A percentile compares a stretch with the other conserved stretches of the same genome.
These are phyloP conservation scores for Cydonia oblonga DNA, from an alignment of 331 rosid genomes.

Conservation along the genomic window DNA sequence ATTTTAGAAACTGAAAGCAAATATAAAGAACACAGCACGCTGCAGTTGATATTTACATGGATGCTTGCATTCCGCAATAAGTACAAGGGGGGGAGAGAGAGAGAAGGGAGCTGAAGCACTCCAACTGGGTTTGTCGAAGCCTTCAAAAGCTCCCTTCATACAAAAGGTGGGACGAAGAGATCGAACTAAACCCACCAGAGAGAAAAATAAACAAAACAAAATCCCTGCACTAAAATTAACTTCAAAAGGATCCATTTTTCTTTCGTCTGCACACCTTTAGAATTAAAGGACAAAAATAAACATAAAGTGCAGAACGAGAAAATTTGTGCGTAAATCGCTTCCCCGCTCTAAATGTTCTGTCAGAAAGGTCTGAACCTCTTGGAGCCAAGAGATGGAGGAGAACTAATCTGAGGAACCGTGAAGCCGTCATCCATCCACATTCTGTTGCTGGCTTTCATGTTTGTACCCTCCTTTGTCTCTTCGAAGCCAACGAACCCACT, in stretches of 20 bases:
- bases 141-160: not conserved
- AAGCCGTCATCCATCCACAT: constrained; percentile 49
- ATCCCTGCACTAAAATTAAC: not conserved
- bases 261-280: not conserved
- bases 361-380: constrained; percentile 47
- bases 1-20: not conserved
- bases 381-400: constrained; percentile 20
- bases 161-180: not conserved
- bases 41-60: constrained; percentile 22
- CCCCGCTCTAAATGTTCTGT: constrained; percentile 9
- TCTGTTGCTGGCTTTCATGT: constrained; percentile 13
- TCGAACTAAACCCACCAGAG: not conserved
- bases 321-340: not conserved
- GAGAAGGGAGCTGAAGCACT: constrained; percentile 1
- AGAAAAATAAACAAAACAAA: not conserved
- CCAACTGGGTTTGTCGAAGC: not conserved
- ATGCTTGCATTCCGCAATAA: constrained; percentile 6
- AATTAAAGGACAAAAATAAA: no score
- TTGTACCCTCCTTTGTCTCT: constrained; percentile 32
- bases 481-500: constrained; percentile 8
- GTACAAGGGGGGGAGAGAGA: not conserved
- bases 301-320: not conserved
- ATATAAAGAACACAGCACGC: not conserved
- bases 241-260: not conserved
- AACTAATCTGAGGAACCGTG: constrained; percentile 65